Evolutionary conservation across 139 green algal species (phyloP).

Genomic region (Micractinium sp.): DNA sequence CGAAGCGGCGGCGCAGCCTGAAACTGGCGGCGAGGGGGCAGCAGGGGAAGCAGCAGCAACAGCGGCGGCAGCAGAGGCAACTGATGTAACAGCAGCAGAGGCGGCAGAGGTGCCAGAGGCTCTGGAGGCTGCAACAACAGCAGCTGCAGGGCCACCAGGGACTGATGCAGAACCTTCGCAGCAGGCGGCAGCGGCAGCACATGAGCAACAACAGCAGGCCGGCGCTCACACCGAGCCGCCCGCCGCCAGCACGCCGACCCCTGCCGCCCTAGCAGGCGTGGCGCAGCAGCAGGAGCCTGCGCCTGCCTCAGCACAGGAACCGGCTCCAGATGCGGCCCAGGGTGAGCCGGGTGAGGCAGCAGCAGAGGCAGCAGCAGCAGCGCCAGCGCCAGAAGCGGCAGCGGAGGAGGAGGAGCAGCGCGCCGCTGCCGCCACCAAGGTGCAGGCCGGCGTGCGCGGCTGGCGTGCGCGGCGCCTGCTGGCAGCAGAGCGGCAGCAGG

Average conservation of each 20-base stretch:
- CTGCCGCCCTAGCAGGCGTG: neutral
- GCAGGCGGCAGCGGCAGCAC: too few relatives aligned
- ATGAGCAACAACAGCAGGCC: too few relatives aligned
- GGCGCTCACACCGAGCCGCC: too few relatives aligned
- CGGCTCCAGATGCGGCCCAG: too few relatives aligned
- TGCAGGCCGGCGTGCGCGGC: slow-evolving; percentile 76
- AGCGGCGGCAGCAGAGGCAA: slow-evolving; percentile 52
- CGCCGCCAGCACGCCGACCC: too few relatives aligned
- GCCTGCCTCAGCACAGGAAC: too few relatives aligned
- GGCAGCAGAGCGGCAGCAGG: slow-evolving; percentile 56
- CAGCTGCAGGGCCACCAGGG: neutral
- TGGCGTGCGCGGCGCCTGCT: slow-evolving; percentile 69
- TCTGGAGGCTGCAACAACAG: neutral
- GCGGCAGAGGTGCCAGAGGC: neutral
- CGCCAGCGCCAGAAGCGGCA: neutral
- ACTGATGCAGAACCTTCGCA: too few relatives aligned
- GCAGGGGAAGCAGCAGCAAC: slow-evolving; percentile 40
- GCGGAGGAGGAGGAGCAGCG: slow-evolving; percentile 11
- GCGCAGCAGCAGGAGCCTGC: neutral
- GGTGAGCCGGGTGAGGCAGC: neutral
- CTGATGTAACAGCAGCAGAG: neutral
- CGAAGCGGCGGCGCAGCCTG: neutral
- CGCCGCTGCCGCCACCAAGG: slow-evolving; percentile 73
- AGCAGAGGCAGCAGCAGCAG: neutral
- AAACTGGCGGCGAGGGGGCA: neutral